Evolutionary conservation across 2,329 filamentous ascomycete genomes (phyloP), one percentile per base, ranked within the genome.

Genomic region (Neofusicoccum ribis): DNA sequence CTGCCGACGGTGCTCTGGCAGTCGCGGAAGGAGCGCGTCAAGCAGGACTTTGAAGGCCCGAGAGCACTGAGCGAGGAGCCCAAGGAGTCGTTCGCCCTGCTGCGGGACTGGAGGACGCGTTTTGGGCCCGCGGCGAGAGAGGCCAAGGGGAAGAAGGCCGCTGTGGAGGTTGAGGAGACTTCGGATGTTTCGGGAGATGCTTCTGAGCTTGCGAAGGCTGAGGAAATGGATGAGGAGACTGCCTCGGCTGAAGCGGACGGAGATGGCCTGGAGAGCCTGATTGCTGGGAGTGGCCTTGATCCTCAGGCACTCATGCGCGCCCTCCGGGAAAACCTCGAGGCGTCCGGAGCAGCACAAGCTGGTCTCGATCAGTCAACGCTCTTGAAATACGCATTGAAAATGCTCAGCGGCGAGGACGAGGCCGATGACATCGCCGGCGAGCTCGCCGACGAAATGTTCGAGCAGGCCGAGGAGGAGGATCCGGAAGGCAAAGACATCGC

Each of bases 71-170:
- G 73, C 14, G 71, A 73, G 27, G 72, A 77, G n/a, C 67, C 73
- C 14, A 69, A 70, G 1, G 67, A 73, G 56, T 58, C 76, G 11
- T 80, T 77, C 63, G 76, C 81, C 4, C 68, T 83, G 14, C 67
- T 84, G 31, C 76, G 77, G 43, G 77, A 84, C 65, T 84, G 81
- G 81, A 75, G 76, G 65, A 72, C 78, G 61, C 74, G 75, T 36
- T 76, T 79, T 59, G 56, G 43, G n/a, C 5, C n/a, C 11, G 27
- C n/a, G n/a, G 70, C 69, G 37, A 68, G 74, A 34, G 31, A 47
- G 5, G 17, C 50, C 0, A 46, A 52, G 31, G 31, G 49, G 15
- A 56, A 64, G 14, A 6, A 17, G 11, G 31, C 39, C 39, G 15
- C 44, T 65, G 44, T 59, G 65, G 44, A 66, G 62, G 8, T 67